These are phyloP conservation scores for Fusarium foetens DNA, from an alignment of 2,329 filamentous ascomycete genomes.

Conservation along the genomic window DNA sequence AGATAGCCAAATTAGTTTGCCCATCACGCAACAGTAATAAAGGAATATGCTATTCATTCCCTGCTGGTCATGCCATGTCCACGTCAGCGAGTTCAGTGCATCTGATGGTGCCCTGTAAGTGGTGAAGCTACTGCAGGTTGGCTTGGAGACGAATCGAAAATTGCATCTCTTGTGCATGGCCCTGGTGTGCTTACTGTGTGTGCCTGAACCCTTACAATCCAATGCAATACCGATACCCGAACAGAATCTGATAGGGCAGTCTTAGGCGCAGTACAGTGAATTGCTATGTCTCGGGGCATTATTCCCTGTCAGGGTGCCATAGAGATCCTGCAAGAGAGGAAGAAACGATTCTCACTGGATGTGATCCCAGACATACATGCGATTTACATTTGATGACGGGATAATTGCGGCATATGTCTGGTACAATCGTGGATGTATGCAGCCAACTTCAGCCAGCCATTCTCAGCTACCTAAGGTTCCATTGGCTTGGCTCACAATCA, in stretches of 20 bases:
- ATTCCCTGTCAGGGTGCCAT: constrained; percentile 22
- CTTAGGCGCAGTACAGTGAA: background rate
- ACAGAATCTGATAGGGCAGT: constrained; percentile 13
- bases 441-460: background rate
- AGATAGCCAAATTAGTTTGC: background rate
- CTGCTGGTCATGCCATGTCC: constrained; percentile 32
- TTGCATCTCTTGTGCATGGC: constrained; percentile 16
- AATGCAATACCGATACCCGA: constrained; percentile 29
- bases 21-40: background rate
- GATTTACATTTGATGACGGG: constrained; percentile 24
- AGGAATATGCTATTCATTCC: background rate
- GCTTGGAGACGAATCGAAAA: constrained; percentile 1
- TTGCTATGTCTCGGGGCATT: background rate
- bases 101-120: background rate
- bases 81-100: constrained; percentile 31
- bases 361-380: constrained; percentile 7
- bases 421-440: constrained; percentile 1
- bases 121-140: constrained; percentile 16
- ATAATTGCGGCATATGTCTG: constrained; percentile 9
- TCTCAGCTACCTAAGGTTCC: background rate
- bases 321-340: constrained; percentile 25
- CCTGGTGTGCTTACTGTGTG: background rate
- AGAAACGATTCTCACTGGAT: constrained; percentile 8
- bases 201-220: constrained; percentile 15
- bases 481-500: background rate